Base-by-base conservation (phyloP, 305 asterid species). In the Fraxinus dipetala region DNA sequence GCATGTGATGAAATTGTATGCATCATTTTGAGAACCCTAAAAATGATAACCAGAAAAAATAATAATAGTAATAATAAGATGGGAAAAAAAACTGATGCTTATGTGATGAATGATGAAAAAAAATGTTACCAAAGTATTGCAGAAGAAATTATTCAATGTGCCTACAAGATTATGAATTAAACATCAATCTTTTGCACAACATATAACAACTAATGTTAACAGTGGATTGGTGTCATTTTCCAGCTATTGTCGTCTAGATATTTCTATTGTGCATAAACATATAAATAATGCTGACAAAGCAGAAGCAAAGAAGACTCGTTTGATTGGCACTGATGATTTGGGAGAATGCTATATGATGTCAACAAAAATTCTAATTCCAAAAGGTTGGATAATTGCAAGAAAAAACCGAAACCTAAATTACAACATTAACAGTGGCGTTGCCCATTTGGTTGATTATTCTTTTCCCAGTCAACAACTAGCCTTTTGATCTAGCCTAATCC, bases 21-120 rank as follows among this genome's bases (percentile, higher is more conserved):
- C 98, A 96, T 96, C 98, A 91, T 95, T 90, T 92, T 95, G 79
- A 95, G 91, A 83, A 95, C 85, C 91, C 99, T 94, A 85, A 84
- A 84, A 74, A 73, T 75, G 48, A 74, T 81, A 63, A 72, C 77
- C 38, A 83, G 32, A 82, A 77, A 83, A 72, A 75, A 79, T 2
- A 11, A 76, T 13, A 45, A 48, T 16, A 51, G 5, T 51, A 16
- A 51, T 16, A 28, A 30, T 69, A 14, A 69, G 81, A 75, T 30
- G 75, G 8, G 72, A 11, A 36, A 74, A 74, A 36, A 75, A 31
- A 40, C 72, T 10, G 20, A 48, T 72, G 79, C 48, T 63, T 80
- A 34, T 69, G 63, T 59, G 78, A 81, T 14, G 56, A 78, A 40
- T 48, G 38, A 69, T 51, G 59, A 20, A 80, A 9, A 69, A 83